These are phyloP conservation scores for Aspergillus viridinutans DNA, from an alignment of 2,329 filamentous ascomycete genomes.

Conservation along the genomic window DNA sequence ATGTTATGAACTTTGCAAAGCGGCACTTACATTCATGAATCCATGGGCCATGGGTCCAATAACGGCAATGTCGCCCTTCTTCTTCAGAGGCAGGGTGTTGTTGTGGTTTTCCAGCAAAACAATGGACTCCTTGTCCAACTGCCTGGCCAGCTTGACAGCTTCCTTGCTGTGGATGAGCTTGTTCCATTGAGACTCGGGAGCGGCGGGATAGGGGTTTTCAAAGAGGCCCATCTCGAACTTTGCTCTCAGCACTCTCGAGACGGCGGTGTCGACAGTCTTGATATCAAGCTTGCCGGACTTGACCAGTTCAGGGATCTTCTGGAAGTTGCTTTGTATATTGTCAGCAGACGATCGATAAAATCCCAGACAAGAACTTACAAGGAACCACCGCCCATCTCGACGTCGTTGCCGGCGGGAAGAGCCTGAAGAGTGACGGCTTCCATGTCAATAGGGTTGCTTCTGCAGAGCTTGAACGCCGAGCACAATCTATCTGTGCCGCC, in stretches of 20 bases:
- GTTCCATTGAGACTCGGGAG: conserved; percentile 52
- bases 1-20: background rate
- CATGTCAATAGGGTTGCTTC: conserved; percentile 57
- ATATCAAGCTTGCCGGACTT: conserved; percentile 58
- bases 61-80: conserved; percentile 64
- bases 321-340: conserved; percentile 49
- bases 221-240: conserved; percentile 70
- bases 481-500: conserved; percentile 67
- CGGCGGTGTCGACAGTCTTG: conserved; percentile 60
- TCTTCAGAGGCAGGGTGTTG: conserved; percentile 52
- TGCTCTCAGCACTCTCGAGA: conserved; percentile 59
- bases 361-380: conserved; percentile 38
- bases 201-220: conserved; percentile 63
- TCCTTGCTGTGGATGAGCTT: conserved; percentile 60
- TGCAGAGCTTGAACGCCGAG: conserved; percentile 61
- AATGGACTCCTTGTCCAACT: conserved; percentile 62
- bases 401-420: conserved; percentile 64
- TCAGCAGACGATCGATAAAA: background rate
- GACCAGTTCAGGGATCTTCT: conserved; percentile 62
- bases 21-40: conserved; percentile 59
- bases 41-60: conserved; percentile 72
- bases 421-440: conserved; percentile 61
- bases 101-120: conserved; percentile 58
- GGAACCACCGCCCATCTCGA: conserved; percentile 73
- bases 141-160: conserved; percentile 55